Evolutionary conservation across 208 protist genomes (phyloP), one percentile per base, ranked within the genome.

Genomic region (Blastocrithidia nonstop): DNA sequence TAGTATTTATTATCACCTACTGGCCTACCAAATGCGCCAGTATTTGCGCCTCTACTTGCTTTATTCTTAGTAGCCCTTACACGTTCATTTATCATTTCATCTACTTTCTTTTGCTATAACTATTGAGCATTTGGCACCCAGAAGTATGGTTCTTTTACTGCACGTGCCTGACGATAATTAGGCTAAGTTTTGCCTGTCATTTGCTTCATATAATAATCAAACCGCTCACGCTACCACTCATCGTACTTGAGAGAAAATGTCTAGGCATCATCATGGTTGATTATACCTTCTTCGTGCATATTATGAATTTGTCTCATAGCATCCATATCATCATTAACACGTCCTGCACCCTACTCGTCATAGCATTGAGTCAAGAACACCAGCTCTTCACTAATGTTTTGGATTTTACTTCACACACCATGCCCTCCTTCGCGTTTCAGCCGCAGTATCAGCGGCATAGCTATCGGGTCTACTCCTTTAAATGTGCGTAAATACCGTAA

Each of bases 291-390:
- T 21, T 60, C 28, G 27, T 77, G 82, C 43, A 89, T 68, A 61
- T 93, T 93, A 53, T 85, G 68, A 71, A 93, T 87, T 50, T 93
- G 84, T 6, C 77, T 93, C 84, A 93, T 89, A n/a, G 89, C 57
- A 52, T 93, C 84, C 78, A 93, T 93, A 37, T 93, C 84, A 29
- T 93, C 87, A 16, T 88, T 59, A 37, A 80, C 41, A 58, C 87
- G 87, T 4, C 76, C 76, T 6, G 76, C 67, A 1, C 84, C 84
- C 50, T 87, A 75, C 7, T 90, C 57, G 35, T 93, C 84, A 6
- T 88, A 37, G 54, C 88, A 78, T 11, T 71, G 70, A 49, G 74
- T 86, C 21, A 93, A 41, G 56, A 93, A 93, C 4, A 75, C 58
- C 16, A 93, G 54, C 60, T 93, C 84, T 50, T 93, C 79, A 42